Evolutionary conservation across 148 eudicot species (phyloP).

Genomic region (Camellia lanceoleosa): DNA sequence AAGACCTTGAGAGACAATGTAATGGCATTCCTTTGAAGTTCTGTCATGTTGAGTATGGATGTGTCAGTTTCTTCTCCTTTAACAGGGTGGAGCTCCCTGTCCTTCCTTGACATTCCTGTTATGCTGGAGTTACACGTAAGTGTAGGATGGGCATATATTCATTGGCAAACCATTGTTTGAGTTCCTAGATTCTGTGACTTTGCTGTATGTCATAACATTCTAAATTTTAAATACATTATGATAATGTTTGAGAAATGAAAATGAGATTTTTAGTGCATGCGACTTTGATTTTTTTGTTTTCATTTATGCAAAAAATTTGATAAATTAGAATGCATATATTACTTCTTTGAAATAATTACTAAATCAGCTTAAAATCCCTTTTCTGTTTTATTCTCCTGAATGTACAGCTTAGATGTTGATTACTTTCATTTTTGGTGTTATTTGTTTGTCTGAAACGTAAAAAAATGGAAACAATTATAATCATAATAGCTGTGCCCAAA

Average conservation of each 20-base stretch:
- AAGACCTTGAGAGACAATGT: conserved; percentile 55
- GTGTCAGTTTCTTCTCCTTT: conserved; percentile 71
- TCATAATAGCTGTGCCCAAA: too few species aligned
- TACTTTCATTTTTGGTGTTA: too few species aligned
- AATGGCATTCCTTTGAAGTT: conserved; percentile 52
- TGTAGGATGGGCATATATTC: neutral
- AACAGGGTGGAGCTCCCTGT: conserved; percentile 56
- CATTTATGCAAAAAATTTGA: too few species aligned
- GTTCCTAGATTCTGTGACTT: neutral
- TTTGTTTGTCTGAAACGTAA: too few species aligned
- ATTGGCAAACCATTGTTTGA: neutral
- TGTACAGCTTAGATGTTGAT: too few species aligned
- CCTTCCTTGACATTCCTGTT: conserved; percentile 41
- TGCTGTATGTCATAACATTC: neutral
- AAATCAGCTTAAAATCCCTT: too few species aligned
- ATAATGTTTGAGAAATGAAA: neutral
- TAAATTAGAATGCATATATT: too few species aligned
- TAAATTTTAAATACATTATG: neutral
- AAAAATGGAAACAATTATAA: too few species aligned
- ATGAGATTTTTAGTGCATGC: neutral
- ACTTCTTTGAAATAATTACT: too few species aligned
- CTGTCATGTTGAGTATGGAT: conserved; percentile 67
- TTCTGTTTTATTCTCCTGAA: too few species aligned
- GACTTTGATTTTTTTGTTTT: too few species aligned
- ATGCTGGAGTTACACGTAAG: neutral